Conservation (phyloP, 495 filamentous ascomycete genomes). For the Hypoxylon crocopeplum region DNA sequence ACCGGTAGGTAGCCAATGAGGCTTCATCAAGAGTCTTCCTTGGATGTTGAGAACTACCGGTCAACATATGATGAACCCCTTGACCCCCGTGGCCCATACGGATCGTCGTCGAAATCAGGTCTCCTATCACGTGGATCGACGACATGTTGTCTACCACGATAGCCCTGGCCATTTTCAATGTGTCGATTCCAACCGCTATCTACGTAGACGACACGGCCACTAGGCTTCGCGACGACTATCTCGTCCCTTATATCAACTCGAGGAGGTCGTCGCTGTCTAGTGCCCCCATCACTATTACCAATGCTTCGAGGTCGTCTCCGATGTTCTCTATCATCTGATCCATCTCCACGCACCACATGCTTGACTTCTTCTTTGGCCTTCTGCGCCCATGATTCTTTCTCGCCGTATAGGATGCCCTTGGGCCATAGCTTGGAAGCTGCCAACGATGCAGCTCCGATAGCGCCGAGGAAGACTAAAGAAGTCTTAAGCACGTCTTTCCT, state of each 20-base stretch:
- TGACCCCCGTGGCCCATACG: neutral
- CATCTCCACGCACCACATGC: conserved; percentile 1
- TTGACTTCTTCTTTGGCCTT: conserved; percentile 27
- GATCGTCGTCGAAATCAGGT: neutral
- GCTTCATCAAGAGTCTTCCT: too few species aligned
- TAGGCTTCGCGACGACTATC: neutral
- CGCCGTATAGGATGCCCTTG: conserved; percentile 47
- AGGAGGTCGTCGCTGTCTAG: neutral
- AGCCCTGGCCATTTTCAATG: neutral
- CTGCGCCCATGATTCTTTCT: conserved; percentile 41
- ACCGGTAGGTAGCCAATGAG: too few species aligned
- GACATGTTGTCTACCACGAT: neutral
- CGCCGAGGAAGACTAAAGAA: conserved; percentile 47
- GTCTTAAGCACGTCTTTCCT: conserved; percentile 35
- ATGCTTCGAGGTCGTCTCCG: conserved; percentile 1
- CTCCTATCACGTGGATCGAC: neutral
- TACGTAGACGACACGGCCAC: conserved; percentile 2
- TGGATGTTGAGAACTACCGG: neutral
- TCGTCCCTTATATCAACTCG: conserved; percentile 12
- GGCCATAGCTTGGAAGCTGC: conserved; percentile 51
- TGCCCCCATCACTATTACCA: neutral
- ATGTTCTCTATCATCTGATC: neutral
- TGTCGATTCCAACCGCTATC: neutral
- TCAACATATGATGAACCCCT: conserved; percentile 1
- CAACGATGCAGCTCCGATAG: conserved; percentile 45